Evolutionary conservation across 805 yeast species (phyloP).

Genomic region (Suhomyces faveliae): DNA sequence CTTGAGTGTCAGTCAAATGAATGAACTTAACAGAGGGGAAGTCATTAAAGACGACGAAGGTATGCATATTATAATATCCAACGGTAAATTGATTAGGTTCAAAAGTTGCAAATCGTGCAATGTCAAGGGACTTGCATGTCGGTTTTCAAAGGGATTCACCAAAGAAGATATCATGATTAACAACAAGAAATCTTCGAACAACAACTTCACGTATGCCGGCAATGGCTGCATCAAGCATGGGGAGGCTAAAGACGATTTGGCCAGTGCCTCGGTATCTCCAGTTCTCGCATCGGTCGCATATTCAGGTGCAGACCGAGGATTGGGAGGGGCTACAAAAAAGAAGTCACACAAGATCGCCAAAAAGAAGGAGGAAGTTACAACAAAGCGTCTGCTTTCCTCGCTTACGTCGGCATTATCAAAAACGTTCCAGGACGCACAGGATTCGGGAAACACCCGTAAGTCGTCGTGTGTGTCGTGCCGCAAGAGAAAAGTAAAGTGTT

Average conservation of each 20-base stretch:
- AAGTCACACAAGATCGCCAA: conserved; percentile 13
- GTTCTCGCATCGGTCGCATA: neutral
- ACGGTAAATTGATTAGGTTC: conserved; percentile 46
- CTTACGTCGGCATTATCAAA: conserved; percentile 10
- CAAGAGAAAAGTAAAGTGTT: conserved; percentile 44
- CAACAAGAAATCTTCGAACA: conserved; percentile 23
- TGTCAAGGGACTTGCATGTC: conserved; percentile 45
- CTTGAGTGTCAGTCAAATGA: conserved; percentile 12
- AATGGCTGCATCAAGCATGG: neutral
- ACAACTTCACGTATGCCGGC: neutral
- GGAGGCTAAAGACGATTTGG: neutral
- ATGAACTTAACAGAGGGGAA: conserved; percentile 13
- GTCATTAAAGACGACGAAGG: conserved; percentile 14
- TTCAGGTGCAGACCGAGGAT: neutral
- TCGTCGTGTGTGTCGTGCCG: conserved; percentile 41
- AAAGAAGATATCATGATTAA: conserved; percentile 53
- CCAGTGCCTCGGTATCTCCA: neutral
- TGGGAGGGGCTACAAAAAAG: conserved; percentile 6
- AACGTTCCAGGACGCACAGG: conserved; percentile 10
- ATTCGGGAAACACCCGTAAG: conserved; percentile 24
- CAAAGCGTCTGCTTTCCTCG: conserved; percentile 7
- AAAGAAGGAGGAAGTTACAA: conserved; percentile 9
- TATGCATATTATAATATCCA: conserved; percentile 19
- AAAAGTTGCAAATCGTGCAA: conserved; percentile 56
- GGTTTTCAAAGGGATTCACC: conserved; percentile 64